These are phyloP conservation scores for Linum trigynum DNA, from an alignment of 345 rosid genomes.

Conservation along the genomic window DNA sequence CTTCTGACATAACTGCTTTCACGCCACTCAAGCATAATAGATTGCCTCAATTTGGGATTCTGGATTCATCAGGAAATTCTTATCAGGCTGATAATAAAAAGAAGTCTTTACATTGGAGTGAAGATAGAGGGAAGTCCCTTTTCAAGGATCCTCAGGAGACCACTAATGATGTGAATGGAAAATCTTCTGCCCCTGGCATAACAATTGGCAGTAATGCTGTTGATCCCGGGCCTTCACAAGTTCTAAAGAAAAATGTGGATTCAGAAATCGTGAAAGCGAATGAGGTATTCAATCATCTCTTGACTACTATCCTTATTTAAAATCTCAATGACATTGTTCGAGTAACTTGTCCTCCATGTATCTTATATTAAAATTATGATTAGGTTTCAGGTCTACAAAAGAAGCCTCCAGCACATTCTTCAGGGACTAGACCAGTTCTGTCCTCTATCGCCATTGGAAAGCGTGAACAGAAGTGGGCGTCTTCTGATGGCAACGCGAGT, in stretches of 20 bases:
- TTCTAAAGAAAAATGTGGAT: slow-evolving; percentile 25
- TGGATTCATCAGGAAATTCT: slow-evolving; percentile 17
- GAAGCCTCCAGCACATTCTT: slow-evolving; percentile 39
- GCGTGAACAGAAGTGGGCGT: slow-evolving; percentile 39
- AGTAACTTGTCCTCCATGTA: not conserved
- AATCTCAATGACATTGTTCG: not conserved
- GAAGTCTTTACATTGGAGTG: slow-evolving; percentile 26
- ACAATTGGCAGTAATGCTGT: slow-evolving; percentile 16
- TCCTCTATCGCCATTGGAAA: slow-evolving; percentile 46
- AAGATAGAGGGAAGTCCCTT: slow-evolving; percentile 24
- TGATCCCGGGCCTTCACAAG: slow-evolving; percentile 19
- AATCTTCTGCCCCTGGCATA: slow-evolving; percentile 25
- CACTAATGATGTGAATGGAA: slow-evolving; percentile 20
- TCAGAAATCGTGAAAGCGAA: slow-evolving; percentile 19
- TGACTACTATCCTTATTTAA: not conserved
- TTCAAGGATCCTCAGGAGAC: slow-evolving; percentile 23
- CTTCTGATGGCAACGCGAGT: slow-evolving; percentile 43
- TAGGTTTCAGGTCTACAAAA: slow-evolving; percentile 22
- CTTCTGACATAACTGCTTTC: slow-evolving; percentile 25
- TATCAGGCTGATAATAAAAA: slow-evolving; percentile 22
- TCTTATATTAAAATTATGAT: not conserved
- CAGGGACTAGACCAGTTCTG: slow-evolving; percentile 47
- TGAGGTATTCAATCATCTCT: slow-evolving; percentile 33
- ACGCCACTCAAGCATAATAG: slow-evolving; percentile 20
- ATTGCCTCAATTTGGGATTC: slow-evolving; percentile 23